phyloP scores from a whole-genome alignment of 768 basidiomycete genomes.

The Hypholoma fasciculare region DNA sequence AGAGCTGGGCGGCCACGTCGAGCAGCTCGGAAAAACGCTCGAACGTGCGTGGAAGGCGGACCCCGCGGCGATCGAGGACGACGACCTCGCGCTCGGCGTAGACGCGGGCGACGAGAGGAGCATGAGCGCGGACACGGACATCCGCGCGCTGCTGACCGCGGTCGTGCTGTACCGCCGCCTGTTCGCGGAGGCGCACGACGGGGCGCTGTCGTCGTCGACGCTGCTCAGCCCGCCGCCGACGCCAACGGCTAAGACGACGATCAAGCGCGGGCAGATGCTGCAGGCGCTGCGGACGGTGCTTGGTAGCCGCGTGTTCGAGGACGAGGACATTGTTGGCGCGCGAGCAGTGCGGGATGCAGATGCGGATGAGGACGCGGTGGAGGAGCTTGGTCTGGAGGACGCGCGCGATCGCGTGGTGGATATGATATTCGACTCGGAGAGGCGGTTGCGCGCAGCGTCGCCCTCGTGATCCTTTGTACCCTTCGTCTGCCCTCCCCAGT shows the following conservation, averaged over 20 bases:
- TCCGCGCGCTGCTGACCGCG: slow-evolving; percentile 56
- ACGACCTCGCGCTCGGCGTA: slow-evolving; percentile 24
- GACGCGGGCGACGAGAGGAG: slow-evolving; percentile 28
- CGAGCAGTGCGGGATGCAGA: slow-evolving; percentile 47
- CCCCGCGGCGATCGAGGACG: slow-evolving; percentile 20
- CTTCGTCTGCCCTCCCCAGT: too few relatives aligned
- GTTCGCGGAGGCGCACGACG: slow-evolving; percentile 33
- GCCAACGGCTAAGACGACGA: slow-evolving; percentile 32
- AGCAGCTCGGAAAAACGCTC: slow-evolving; percentile 51
- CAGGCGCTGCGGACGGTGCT: neutral
- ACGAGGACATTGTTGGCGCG: slow-evolving; percentile 11
- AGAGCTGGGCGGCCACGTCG: slow-evolving; percentile 61
- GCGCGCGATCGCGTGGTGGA: slow-evolving; percentile 79
- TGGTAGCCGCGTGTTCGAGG: neutral
- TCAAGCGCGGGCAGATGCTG: neutral
- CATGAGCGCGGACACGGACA: slow-evolving; percentile 36
- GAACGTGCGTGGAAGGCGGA: slow-evolving; percentile 54
- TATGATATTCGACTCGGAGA: slow-evolving; percentile 52
- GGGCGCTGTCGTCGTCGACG: slow-evolving; percentile 25
- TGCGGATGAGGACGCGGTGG: slow-evolving; percentile 46
- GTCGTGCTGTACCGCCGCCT: slow-evolving; percentile 61
- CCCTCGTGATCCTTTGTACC: neutral
- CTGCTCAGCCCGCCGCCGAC: slow-evolving; percentile 63
- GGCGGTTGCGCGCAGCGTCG: slow-evolving; percentile 21
- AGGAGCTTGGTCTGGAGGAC: slow-evolving; percentile 53